Base-by-base conservation (phyloP, 805 yeast genomes). In the Candida nitratophila region DNA sequence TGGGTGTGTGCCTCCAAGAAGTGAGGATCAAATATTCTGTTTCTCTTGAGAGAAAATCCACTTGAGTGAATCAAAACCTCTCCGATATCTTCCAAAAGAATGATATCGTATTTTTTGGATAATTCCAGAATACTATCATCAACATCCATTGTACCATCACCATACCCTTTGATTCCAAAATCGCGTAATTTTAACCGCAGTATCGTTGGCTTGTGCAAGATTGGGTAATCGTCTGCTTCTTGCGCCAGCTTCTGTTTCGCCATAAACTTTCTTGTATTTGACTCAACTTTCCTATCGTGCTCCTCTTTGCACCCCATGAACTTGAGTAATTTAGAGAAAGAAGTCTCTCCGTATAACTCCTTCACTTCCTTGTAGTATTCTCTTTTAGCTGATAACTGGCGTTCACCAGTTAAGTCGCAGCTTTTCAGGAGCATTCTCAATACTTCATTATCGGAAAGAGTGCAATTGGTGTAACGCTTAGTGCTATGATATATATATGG, bases 331-430 rank as follows among this genome's bases (percentile, higher is more conserved):
- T 4, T 32, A 5, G 20, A n/a, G 6, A 15, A 11, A 16, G 4
- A 6, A 6, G 20, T 6, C 4, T 21, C 19, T 2, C 19, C 32
- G 7, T 27, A 15, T 7, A 20, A 9, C 12, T 24, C 42, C 19
- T 44, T 47, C 19, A 52, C 43, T 17, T 39, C 40, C 2, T 42
- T 32, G 42, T 41, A 47, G 29, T 45, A 45, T 21, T 47, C 39
- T 14, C 43, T 31, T 34, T 47, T 50, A 29, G 53, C 51, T 20
- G 39, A 29, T 21, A 42, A 37, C n/a, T 44, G 50, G 40, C 62
- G 50, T 29, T 31, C 6, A 4, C 61, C 61, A 17, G 58, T 50
- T 4, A 57, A 34, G 38, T 57, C 62, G 37, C 60, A 55, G 20
- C 38, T 30, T 29, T 47, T 50, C 4, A 57, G 43, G 5, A 57